These are phyloP conservation scores for Ustilago nuda DNA, from an alignment of 1,284 basidiomycete genomes.

Conservation along the genomic window DNA sequence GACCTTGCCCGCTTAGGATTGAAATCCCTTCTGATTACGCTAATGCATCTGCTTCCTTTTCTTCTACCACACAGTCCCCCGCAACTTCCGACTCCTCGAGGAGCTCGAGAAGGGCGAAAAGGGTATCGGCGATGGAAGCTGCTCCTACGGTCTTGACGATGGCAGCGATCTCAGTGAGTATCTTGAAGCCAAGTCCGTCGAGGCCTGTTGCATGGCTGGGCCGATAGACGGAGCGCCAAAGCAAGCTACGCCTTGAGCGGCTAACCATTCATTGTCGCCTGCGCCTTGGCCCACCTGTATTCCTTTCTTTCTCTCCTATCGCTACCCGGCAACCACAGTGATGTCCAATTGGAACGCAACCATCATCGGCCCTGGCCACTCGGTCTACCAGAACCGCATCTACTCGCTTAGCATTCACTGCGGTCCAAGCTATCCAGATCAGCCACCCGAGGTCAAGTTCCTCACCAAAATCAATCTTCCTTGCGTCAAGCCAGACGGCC, in stretches of 20 bases:
- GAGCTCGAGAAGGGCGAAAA: slow-evolving; percentile 99
- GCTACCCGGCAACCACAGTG: slow-evolving; percentile 33
- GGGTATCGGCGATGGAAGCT: slow-evolving; percentile 96
- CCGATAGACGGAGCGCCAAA: background rate
- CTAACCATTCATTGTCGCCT: background rate
- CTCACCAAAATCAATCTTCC: slow-evolving; percentile 93
- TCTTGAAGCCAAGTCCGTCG: background rate
- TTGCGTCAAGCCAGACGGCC: slow-evolving; percentile 83
- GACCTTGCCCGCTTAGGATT: background rate
- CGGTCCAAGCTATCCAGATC: slow-evolving; percentile 83
- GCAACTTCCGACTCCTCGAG: slow-evolving; percentile 88
- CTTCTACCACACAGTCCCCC: slow-evolving; percentile 79
- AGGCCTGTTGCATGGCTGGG: background rate
- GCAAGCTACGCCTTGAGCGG: background rate
- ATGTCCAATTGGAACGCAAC: slow-evolving; percentile 99
- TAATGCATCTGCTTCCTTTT: background rate
- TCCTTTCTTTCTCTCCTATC: background rate
- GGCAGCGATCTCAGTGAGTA: slow-evolving; percentile 66
- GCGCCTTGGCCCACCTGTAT: background rate
- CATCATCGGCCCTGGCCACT: slow-evolving; percentile 95
- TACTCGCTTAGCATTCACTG: slow-evolving; percentile 94
- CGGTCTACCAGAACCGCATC: slow-evolving; percentile 96
- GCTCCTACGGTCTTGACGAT: slow-evolving; percentile 81
- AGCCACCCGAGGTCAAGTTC: slow-evolving; percentile 83
- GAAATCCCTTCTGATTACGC: background rate